These are phyloP conservation scores for Chrysosphaeria jannelii DNA, from an alignment of 2,329 filamentous ascomycete species.

Conservation along the genomic window DNA sequence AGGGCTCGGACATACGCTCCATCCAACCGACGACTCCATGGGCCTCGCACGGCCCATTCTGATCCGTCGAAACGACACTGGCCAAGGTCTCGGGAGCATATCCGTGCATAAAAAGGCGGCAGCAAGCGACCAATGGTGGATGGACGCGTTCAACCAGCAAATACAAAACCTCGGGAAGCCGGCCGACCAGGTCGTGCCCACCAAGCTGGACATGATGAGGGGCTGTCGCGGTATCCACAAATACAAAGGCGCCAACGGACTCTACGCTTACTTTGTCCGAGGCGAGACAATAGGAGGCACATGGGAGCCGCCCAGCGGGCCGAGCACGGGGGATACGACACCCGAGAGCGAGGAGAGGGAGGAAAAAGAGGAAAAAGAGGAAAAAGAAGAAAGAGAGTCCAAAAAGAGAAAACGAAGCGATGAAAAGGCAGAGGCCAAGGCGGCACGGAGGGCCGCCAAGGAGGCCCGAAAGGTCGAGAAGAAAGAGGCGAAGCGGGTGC, in stretches of 20 bases:
- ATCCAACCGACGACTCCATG: constrained; percentile 37
- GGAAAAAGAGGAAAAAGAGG: constrained; percentile 3
- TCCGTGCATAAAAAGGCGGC: constrained; percentile 26
- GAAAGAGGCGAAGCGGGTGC: not conserved
- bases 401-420: constrained; percentile 6
- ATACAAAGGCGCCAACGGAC: constrained; percentile 27
- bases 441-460: not conserved
- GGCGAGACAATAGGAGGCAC: constrained; percentile 56
- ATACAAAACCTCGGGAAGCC: constrained; percentile 47
- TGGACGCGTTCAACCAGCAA: constrained; percentile 77
- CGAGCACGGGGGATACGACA: constrained; percentile 6
- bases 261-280: constrained; percentile 64
- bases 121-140: constrained; percentile 77
- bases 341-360: constrained; percentile 7
- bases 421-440: constrained; percentile 3
- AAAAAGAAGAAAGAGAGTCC: constrained; percentile 6
- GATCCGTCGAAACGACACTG: constrained; percentile 55
- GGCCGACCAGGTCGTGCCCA: constrained; percentile 15
- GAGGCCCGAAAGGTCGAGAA: constrained; percentile 1
- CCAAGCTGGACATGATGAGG: constrained; percentile 17
- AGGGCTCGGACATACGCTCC: constrained; percentile 64
- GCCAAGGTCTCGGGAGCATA: constrained; percentile 53
- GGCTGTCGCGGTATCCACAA: constrained; percentile 16
- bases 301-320: constrained; percentile 9
- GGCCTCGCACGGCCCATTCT: constrained; percentile 65